Base-by-base conservation (phyloP, 1,284 basidiomycete species). In the Austroboletus olivaceoglutinosus region DNA sequence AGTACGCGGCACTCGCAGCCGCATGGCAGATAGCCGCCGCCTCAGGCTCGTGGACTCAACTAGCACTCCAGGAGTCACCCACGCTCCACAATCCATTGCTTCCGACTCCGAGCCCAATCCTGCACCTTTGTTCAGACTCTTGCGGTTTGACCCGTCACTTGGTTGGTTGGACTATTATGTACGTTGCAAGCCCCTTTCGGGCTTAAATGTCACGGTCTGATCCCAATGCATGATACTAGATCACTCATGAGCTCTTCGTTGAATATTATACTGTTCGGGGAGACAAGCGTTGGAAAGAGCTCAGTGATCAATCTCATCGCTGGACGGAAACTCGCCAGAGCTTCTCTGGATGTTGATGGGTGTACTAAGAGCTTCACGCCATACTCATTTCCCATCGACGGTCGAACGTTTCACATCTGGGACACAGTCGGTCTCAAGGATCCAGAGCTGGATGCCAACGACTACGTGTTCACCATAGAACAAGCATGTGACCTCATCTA, bases 351-450 rank as follows among this genome's bases (percentile, higher is more conserved):
- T 44, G 55, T 49, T 19, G 41, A 47, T 31, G 64, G 67, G 16
- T 68, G 67, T 19, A 70, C 65, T 37, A 55, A 68, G 56, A 56
- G 63, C 0, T 62, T 55, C 48, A 52, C 55, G 29, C 54, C 55
- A 1, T 68, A 70, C 52, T 43, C 33, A 2, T 60, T 67, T 46
- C 11, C 47, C 3, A 55, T 63, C 27, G 27, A 27, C 15, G 27
- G 41, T 2, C 48, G 53, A n/a, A 38, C 25, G 15, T 48, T 64
- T 45, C 58, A 50, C 9, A 51, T 76, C 45, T 76, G 66, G 65
- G 74, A 75, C 45, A 73, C 73, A 2, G 66, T 68, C 5, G 74
- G 74, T 16, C 65, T 76, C 12, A 59, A 73, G 33, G 71, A 74
- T 33, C 67, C 70, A 1, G 61, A 59, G 43, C 31, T 64, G 62